These are phyloP conservation scores for Phytophthora lateralis DNA, from an alignment of 352 stramenopile genomes.

Conservation along the genomic window DNA sequence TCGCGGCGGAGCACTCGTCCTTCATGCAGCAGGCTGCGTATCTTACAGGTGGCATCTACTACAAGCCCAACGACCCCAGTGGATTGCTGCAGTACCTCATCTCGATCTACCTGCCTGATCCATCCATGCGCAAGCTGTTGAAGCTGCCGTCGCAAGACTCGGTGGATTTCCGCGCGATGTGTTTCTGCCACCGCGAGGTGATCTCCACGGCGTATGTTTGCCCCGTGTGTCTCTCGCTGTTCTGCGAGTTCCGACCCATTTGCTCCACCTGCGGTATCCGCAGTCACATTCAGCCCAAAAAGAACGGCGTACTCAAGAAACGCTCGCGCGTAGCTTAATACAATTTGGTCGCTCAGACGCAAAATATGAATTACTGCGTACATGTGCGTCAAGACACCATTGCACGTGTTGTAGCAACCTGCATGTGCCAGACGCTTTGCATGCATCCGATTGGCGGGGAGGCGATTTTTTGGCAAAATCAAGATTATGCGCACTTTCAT, in stretches of 20 bases:
- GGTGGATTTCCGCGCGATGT: slow-evolving; percentile 90
- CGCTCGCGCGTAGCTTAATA: slow-evolving; percentile 34
- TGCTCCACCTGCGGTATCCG: slow-evolving; percentile 89
- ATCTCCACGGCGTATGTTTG: slow-evolving; percentile 87
- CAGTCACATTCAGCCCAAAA: slow-evolving; percentile 79
- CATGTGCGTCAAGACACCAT: too few species aligned
- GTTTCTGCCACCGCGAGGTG: slow-evolving; percentile 87
- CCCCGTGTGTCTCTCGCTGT: slow-evolving; percentile 88
- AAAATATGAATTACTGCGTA: not conserved
- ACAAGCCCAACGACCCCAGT: slow-evolving; percentile 73
- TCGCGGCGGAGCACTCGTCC: slow-evolving; percentile 74
- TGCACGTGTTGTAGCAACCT: not conserved
- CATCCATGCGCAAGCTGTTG: slow-evolving; percentile 77
- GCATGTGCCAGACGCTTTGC: not conserved
- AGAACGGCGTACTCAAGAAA: slow-evolving; percentile 64
- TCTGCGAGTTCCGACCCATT: slow-evolving; percentile 87
- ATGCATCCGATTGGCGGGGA: slow-evolving; percentile 24
- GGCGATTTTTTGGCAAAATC: slow-evolving; percentile 14
- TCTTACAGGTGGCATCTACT: slow-evolving; percentile 88
- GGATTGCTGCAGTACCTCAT: slow-evolving; percentile 86
- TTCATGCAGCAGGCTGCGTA: slow-evolving; percentile 91
- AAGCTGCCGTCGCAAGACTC: slow-evolving; percentile 86
- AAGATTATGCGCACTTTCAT: slow-evolving; percentile 32
- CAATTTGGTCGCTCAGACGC: slow-evolving; percentile 5
- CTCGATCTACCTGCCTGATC: slow-evolving; percentile 86